Base-by-base conservation (phyloP, 2,329 filamentous ascomycete species). In the Botrytis fragariae region DNA sequence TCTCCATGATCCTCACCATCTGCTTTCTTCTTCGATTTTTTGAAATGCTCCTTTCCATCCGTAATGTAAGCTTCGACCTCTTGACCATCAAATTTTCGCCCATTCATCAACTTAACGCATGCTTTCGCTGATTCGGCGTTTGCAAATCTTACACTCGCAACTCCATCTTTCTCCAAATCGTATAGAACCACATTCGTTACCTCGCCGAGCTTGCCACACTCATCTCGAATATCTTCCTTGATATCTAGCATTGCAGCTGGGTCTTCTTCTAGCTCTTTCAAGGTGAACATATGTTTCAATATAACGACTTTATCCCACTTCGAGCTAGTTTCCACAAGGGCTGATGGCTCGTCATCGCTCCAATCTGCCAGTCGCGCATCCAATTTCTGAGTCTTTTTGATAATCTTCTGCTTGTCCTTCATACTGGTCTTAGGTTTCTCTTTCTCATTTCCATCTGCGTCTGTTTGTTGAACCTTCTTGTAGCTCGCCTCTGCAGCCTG, bases 331-430 rank as follows among this genome's bases (percentile, higher is more conserved):
- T 89, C 86, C n/a, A 87, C 86, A 37, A 89, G 79, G 37, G 85
- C 82, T 1, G 86, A 88, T 39, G 91, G 88, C 72, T 95, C 92
- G 81, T 98, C 95, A 79, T 98, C 95, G 79, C 94, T 93, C 96
- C 96, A 99, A 82, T 98, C 95, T 5, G 94, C 92, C 48, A 98
- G 89, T 83, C 95, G 95, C 67, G 94, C 95, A 79, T 95, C 93
- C 78, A 98, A 86, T 81, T 95, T 96, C 82, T 97, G 93, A 0
- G 93, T 95, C 83, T 95, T 95, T 82, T 91, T 92, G 81, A 97
- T 97, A 74, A 97, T 92, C 84, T 97, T 97, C 81, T 92, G 91
- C 82, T 95, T 93, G 76, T 97, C 93, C 75, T 89, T 89, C 78
- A 88, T 86, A 77, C 79, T 89, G 63, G 82, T 83, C 75, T 87